Evolutionary conservation across 2,329 filamentous ascomycete species (phyloP), one percentile per base, ranked within the genome.

Genomic region (Simplicillium aogashimaense): DNA sequence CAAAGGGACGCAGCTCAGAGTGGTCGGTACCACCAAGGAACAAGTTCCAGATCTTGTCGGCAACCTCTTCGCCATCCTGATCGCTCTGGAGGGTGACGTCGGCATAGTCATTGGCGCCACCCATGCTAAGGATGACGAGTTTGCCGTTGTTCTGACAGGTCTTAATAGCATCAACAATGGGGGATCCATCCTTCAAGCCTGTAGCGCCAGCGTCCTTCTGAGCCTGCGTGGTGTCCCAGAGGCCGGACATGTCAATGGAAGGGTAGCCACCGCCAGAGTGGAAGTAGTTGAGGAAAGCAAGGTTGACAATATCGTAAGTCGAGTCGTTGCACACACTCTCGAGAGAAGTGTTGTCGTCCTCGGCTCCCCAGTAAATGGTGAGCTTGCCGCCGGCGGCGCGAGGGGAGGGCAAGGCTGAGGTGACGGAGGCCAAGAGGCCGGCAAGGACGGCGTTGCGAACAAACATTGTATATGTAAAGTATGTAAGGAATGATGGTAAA

Each of bases 51-150:
- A 86, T 58, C 12, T 72, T 66, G 39, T 79, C 59, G 0, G 81
- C 82, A 7, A 72, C 70, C 4, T 64, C 53, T 16, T 64, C 55
- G 4, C 80, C 81, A 1, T 64, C 68, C 1, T 59, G 46, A 3
- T 49, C 43, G 30, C 63, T 48, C 13, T 64, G 69, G 25, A 60
- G 54, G 57, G 83, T 82, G 16, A 79, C 78, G 31, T 75, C 77
- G 55, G 84, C 78, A 29, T 66, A 76, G 55, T 83, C 82, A 2
- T 74, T 77, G 3, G 75, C 75, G 29, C 83, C 82, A 17, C 82
- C 82, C 39, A 87, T 66, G 7, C 80, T 84, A 9, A 86, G 67
- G 29, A 86, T 58, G 48, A 86, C 78, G 1, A 78, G 83, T 59
- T 86, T 87, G 45, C 72, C 72, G 46, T 75, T 64, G 8, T 59